Base-by-base conservation (phyloP, 1,284 basidiomycete genomes). In the Pseudozyma hubeiensis region DNA sequence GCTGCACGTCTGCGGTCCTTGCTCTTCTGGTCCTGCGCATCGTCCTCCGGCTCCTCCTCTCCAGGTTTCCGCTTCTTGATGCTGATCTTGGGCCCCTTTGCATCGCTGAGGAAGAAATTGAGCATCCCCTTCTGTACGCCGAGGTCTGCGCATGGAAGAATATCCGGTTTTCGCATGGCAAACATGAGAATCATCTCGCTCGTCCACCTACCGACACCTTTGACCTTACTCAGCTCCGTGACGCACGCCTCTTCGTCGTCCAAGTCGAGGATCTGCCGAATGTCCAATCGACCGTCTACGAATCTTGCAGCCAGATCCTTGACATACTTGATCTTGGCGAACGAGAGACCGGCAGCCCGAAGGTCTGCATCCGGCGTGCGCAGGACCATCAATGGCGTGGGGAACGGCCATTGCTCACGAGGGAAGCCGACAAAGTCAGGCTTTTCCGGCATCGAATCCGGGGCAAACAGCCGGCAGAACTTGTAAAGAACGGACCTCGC, bases 401-500 rank as follows among this genome's bases (percentile, higher is more conserved):
- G 82, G 41, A 81, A 84, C 0, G 80, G 80, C 55, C 77, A 70
- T n/a, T 75, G 50, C 9, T 84, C 80, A 17, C 77, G 67, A 9
- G 77, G 69, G n/a, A 75, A 63, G 35, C 43, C 57, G n/a, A 66
- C 59, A 46, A 79, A 79, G 55, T 81, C 74, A 6, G 80, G 78
- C 49, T 70, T 71, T 47, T 75, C 80, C 3, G 80, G 80, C 51
- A 81, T 63, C 43, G 57, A 46, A 17, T 72, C 66, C 3, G 75
- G 59, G 33, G 45, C 64, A 40, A 83, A 84, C 11, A 78, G 69
- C 11, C 75, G 65, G 93, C 85, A 87, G 83, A 97, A 97, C 62
- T 88, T 90, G 84, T 93, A 91, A n/a, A 88, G 89, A 55, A 97
- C 93, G 5, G 92, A 90, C 40, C 91, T 88, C 0, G 94, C 94